phyloP scores from a whole-genome alignment of 441 rosid species.

The Cnidoscolus chayamansa region DNA sequence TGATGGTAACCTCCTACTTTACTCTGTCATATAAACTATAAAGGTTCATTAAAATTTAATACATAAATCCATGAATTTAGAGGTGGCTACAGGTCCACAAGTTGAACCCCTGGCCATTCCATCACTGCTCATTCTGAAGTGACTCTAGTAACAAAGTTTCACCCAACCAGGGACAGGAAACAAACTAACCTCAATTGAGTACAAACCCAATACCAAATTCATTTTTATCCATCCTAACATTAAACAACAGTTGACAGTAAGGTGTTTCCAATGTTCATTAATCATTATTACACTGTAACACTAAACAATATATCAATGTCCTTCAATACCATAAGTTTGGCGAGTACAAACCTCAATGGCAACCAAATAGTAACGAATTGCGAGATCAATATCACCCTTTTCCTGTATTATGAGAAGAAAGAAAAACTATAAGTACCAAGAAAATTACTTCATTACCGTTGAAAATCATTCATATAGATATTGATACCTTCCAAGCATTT shows the following conservation, averaged over 20 bases:
- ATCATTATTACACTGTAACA: neutral
- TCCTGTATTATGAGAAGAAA: slow-evolving; percentile 49
- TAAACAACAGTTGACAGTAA: no score
- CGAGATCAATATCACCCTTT: slow-evolving; percentile 89
- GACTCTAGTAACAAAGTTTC: neutral
- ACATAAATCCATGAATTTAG: neutral
- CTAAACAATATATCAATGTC: neutral
- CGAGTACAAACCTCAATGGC: slow-evolving; percentile 89
- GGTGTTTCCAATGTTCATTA: no score
- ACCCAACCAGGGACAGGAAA: neutral
- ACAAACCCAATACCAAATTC: no score
- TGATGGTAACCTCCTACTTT: neutral
- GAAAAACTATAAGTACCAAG: slow-evolving; percentile 11
- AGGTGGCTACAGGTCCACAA: neutral
- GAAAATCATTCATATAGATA: slow-evolving; percentile 16
- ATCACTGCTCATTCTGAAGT: neutral
- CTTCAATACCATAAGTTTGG: neutral
- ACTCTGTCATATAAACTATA: neutral
- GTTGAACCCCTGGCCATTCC: no score
- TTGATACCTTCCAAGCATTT: slow-evolving; percentile 96
- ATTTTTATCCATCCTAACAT: no score
- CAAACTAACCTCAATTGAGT: no score
- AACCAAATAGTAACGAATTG: slow-evolving; percentile 84
- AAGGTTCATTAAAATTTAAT: no score
- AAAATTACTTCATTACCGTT: neutral